Percentiles rank a stretch among this genome's conserved stretches.
These are phyloP conservation scores for Larix kaempferi DNA, from an alignment of 75 land plant genomes.

Conservation along the genomic window DNA sequence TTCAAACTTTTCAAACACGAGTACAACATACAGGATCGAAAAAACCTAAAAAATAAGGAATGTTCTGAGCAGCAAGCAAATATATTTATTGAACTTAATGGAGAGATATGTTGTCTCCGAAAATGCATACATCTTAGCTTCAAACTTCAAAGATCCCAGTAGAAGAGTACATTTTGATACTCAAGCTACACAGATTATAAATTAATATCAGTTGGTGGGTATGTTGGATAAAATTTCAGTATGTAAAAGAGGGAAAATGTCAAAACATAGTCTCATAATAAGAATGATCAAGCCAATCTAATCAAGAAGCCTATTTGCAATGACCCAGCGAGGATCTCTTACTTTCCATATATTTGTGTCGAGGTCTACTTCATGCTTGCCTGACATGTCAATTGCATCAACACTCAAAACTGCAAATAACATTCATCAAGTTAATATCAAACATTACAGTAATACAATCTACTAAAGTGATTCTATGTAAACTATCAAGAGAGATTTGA, in stretches of 20 bases:
- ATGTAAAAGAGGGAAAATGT: not conserved
- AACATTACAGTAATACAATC: not conserved
- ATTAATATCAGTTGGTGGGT: not conserved
- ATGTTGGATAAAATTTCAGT: not conserved
- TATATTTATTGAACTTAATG: no score
- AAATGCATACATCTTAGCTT: no score
- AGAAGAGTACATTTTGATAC: not conserved
- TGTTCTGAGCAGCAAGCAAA: no score
- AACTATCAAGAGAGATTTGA: not conserved
- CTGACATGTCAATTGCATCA: slow-evolving; percentile 99
- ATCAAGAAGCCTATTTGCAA: not conserved
- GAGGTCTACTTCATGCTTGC: slow-evolving; percentile 98
- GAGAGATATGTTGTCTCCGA: no score
- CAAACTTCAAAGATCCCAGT: no score
- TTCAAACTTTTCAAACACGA: no score
- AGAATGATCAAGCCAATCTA: not conserved
- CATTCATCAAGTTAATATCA: not conserved
- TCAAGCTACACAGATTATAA: not conserved
- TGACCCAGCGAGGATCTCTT: slow-evolving; percentile 12
- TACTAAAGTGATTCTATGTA: not conserved
- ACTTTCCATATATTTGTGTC: slow-evolving; percentile 99
- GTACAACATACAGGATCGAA: no score
- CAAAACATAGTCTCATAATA: not conserved
- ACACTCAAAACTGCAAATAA: slow-evolving; percentile 77
- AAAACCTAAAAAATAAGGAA: no score